A percentile compares a stretch with the other conserved stretches of the same genome.
phyloP scores from a whole-genome alignment of 2,329 filamentous ascomycete species.

The Penicillium sp. region DNA sequence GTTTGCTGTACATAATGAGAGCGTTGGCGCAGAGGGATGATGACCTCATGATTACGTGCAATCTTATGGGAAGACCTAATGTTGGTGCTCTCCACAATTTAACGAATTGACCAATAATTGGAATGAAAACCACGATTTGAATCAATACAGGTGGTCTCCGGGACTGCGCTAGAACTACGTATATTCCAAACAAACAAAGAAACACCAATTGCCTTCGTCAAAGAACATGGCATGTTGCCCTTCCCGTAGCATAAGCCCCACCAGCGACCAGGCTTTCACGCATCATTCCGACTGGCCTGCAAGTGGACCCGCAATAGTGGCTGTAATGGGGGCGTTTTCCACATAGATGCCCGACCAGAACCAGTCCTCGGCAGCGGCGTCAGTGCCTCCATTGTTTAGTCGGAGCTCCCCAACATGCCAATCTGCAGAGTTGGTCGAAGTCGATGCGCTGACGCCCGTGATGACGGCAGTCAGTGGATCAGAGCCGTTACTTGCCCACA shows the following conservation, averaged over 20 bases:
- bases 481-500: conserved; percentile 72
- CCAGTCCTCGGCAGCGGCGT: conserved; percentile 66
- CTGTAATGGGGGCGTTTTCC: conserved; percentile 61
- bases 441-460: conserved; percentile 64
- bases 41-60: neutral
- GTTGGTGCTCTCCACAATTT: neutral
- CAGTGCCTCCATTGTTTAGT: conserved; percentile 63
- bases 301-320: conserved; percentile 43
- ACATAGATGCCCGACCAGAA: conserved; percentile 76
- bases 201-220: neutral
- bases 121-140: neutral
- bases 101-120: neutral
- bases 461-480: conserved; percentile 64
- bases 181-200: no score
- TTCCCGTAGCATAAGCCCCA: neutral
- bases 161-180: neutral
- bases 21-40: neutral
- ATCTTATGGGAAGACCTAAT: neutral
- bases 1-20: conserved; percentile 18
- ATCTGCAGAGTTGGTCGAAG: conserved; percentile 71
- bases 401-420: conserved; percentile 76
- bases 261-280: no score
- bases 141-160: neutral
- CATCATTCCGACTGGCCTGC: neutral
- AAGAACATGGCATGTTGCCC: neutral